Conservation (phyloP, 2,329 filamentous ascomycete species). For the Trichoderma breve region DNA sequence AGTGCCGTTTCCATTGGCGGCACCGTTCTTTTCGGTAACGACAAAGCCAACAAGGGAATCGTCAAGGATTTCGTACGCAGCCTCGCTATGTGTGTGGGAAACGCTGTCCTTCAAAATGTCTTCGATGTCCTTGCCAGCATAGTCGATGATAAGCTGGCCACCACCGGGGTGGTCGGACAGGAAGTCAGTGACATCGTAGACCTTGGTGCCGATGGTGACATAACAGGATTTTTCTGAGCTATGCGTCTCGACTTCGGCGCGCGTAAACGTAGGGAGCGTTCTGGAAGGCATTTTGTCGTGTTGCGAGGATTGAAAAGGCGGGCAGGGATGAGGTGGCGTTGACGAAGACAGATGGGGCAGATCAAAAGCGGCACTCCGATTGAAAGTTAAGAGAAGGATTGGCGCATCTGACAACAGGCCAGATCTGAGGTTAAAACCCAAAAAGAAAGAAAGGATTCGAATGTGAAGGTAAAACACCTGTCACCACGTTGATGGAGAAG, state of each 20-base stretch:
- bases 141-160: constrained; percentile 81
- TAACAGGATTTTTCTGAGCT: constrained; percentile 83
- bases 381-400: background rate
- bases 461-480: background rate
- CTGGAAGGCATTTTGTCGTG: constrained; percentile 65
- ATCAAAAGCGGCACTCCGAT: background rate
- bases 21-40: constrained; percentile 54
- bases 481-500: background rate
- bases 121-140: constrained; percentile 81
- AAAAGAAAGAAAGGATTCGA: background rate
- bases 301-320: constrained; percentile 5
- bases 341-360: constrained; percentile 18
- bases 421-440: background rate
- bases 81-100: constrained; percentile 84
- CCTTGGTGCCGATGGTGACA: constrained; percentile 83
- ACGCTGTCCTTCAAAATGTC: constrained; percentile 77
- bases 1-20: constrained; percentile 33
- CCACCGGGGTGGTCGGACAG: constrained; percentile 89
- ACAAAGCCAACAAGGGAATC: constrained; percentile 84
- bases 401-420: constrained; percentile 2
- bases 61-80: constrained; percentile 93
- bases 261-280: constrained; percentile 79
- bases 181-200: constrained; percentile 94
- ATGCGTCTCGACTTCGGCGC: constrained; percentile 76
- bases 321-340: constrained; percentile 15